These are phyloP conservation scores for Urochloa ruziziensis DNA, from an alignment of 176 grass and related monocot genomes.

Conservation along the genomic window DNA sequence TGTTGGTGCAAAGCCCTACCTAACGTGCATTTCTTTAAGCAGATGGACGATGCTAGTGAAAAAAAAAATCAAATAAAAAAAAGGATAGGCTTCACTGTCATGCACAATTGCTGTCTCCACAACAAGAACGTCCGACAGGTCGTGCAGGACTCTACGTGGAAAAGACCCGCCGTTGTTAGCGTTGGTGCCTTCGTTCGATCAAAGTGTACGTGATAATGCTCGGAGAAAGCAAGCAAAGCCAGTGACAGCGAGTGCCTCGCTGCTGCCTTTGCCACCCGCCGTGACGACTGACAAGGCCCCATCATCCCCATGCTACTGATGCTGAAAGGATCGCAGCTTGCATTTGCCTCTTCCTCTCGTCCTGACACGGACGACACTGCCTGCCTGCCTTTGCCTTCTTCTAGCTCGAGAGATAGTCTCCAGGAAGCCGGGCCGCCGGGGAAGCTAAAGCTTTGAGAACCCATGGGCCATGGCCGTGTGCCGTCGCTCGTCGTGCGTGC, in stretches of 20 bases:
- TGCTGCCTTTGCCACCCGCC: not conserved
- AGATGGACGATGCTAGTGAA: constrained; percentile 20
- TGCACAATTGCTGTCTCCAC: constrained; percentile 23
- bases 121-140: constrained; percentile 11
- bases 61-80: not conserved
- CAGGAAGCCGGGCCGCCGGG: no score
- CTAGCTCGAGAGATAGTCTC: no score
- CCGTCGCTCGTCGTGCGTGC: constrained; percentile 4
- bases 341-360: not conserved
- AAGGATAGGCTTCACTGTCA: constrained; percentile 28
- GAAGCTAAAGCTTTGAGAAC: not conserved
- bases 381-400: no score
- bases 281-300: not conserved
- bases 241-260: not conserved
- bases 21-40: constrained; percentile 15
- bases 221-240: constrained; percentile 20
- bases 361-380: not conserved
- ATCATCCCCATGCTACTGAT: not conserved
- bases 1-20: constrained; percentile 21
- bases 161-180: constrained; percentile 12
- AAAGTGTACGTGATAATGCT: constrained; percentile 27
- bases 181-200: constrained; percentile 1
- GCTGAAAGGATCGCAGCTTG: not conserved
- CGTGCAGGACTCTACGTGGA: constrained; percentile 35
- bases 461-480: not conserved